Evolutionary conservation across 805 yeast genomes (phyloP), one percentile per base, ranked within the genome.

Genomic region (Lipomyces kockii): DNA sequence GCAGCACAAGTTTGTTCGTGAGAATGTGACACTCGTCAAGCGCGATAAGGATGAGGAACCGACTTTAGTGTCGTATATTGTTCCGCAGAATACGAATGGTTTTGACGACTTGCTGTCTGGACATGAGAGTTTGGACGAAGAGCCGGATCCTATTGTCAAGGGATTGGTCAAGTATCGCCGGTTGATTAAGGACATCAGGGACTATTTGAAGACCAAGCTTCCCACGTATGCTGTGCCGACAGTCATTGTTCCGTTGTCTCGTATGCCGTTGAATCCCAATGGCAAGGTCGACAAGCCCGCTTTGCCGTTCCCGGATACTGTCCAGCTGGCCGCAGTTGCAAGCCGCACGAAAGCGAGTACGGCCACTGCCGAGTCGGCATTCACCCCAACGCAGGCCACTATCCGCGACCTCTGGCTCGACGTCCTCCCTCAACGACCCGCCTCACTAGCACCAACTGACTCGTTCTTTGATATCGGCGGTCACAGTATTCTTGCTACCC

Each of bases 241-340:
- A 0, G 83, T 94, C 46, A 88, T 95, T 75, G 94, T 95, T 60
- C 98, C 98, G 17, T 83, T 96, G 81, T 83, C 85, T 32, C 88
- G 87, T 74, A 80, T 95, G 76, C 99, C 99, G 32, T 83, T 95
- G 79, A 95, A 95, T 80, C 99, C 99, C 67, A 95, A 95, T 78
- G 99, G 99, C 74, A 95, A 95, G 80, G 92, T 95, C 66, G 99
- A 95, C 81, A 95, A 95, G 81, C 98, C 98, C 49, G 92, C 94
- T 75, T 82, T 95, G 69, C 98, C 97, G 58, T 92, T 90, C 86
- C 99, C 99, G 63, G 91, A 91, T 65, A 84, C 90, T 29, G 94
- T 89, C 20, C 97, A 94, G 80, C 82, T 95, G 71, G 87, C 88
- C 39, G 83, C 87, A 20, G 97, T 92, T 58, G 87, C 97, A 12